A percentile compares a stretch with the other conserved stretches of the same genome.
Evolutionary conservation across 2,329 filamentous ascomycete species (phyloP).

Genomic region (Diaporthe helianthi): DNA sequence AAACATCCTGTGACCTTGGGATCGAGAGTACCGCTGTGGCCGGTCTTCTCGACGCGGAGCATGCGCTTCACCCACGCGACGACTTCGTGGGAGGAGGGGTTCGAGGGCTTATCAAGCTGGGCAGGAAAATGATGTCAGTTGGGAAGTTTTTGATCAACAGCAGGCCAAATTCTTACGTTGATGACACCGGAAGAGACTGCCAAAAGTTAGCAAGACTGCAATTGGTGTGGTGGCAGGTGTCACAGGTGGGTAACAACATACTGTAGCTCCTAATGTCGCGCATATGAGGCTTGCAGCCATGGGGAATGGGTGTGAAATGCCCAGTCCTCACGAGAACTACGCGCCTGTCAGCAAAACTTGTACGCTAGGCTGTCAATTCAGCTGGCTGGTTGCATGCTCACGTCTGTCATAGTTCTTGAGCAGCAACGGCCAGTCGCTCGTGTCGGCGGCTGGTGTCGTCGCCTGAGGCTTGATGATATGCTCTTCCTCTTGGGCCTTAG

Average conservation of each 20-base stretch:
- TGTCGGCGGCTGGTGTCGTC: constrained; percentile 78
- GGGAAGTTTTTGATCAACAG: neutral
- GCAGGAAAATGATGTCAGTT: constrained; percentile 13
- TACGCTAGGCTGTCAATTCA: constrained; percentile 15
- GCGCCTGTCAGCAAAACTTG: constrained; percentile 39
- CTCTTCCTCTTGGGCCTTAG: constrained; percentile 66
- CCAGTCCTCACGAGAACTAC: constrained; percentile 89
- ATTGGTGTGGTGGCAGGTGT: neutral
- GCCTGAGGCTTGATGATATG: constrained; percentile 94
- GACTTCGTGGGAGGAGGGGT: constrained; percentile 97
- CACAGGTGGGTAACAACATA: constrained; percentile 1
- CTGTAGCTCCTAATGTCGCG: constrained; percentile 93
- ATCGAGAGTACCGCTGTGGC: constrained; percentile 97
- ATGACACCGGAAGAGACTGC: constrained; percentile 91
- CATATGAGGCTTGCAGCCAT: constrained; percentile 88
- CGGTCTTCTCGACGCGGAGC: constrained; percentile 92
- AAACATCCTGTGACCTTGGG: constrained; percentile 97
- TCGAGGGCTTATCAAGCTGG: constrained; percentile 81
- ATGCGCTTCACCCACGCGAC: constrained; percentile 99
- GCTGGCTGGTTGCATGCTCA: constrained; percentile 49
- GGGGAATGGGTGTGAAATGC: constrained; percentile 96
- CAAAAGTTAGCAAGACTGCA: constrained; percentile 2
- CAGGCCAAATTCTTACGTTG: constrained; percentile 66
- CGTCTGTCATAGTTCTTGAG: constrained; percentile 95
- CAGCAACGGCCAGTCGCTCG: constrained; percentile 89